phyloP scores from a whole-genome alignment of 2,329 filamentous ascomycete species.

The Apiospora kogelbergensis region DNA sequence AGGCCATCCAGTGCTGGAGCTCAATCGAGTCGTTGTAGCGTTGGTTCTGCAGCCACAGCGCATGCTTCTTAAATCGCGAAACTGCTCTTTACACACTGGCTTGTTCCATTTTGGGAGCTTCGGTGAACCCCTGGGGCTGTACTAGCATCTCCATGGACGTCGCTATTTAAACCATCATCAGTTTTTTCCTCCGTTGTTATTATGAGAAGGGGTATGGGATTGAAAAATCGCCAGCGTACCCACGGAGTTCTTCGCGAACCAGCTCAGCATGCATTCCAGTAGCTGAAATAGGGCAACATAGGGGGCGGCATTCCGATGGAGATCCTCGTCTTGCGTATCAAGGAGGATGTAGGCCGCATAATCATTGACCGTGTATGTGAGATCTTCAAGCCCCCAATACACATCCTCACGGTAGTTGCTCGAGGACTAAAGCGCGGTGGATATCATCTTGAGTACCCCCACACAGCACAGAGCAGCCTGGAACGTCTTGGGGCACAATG shows the following conservation, averaged over 20 bases:
- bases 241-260: slow-evolving; percentile 15
- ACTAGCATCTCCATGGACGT: neutral
- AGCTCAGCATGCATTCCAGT: slow-evolving; percentile 15
- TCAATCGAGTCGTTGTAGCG: neutral
- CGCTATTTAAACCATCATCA: neutral
- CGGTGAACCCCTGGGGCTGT: neutral
- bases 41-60: neutral
- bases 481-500: slow-evolving; percentile 14
- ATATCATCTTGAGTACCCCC: slow-evolving; percentile 17
- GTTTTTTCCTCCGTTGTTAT: neutral
- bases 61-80: neutral
- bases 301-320: slow-evolving; percentile 15
- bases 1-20: neutral
- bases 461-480: slow-evolving; percentile 13
- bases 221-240: slow-evolving; percentile 3
- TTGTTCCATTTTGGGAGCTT: neutral
- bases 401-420: slow-evolving; percentile 16
- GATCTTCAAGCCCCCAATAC: slow-evolving; percentile 15
- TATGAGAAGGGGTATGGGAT: neutral
- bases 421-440: slow-evolving; percentile 14
- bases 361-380: slow-evolving; percentile 16
- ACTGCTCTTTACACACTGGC: neutral
- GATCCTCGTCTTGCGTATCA: slow-evolving; percentile 13
- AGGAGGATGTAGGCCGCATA: slow-evolving; percentile 13
- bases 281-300: slow-evolving; percentile 14